These are phyloP conservation scores for Paraphysoderma sedebokerense DNA, from an alignment of 371 early-diverging fungal genomes.

Conservation along the genomic window DNA sequence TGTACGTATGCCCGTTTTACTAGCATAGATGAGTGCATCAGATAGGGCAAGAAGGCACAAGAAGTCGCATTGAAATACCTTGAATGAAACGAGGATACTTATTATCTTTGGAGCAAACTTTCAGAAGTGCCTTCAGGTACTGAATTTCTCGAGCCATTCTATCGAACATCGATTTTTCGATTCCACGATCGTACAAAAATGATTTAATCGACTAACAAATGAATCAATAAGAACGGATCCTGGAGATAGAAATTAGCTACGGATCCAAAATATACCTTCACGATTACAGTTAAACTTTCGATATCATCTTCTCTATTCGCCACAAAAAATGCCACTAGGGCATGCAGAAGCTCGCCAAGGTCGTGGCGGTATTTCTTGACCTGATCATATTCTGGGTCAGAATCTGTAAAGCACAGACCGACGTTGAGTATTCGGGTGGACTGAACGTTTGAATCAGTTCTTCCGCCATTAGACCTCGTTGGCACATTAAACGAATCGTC, in stretches of 20 bases:
- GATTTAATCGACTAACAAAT: constrained; percentile 19
- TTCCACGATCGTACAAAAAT: constrained; percentile 45
- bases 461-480: too few relatives aligned
- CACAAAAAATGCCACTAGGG: constrained; percentile 28
- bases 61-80: too few relatives aligned
- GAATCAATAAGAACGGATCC: neutral
- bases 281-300: constrained; percentile 44
- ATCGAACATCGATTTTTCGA: constrained; percentile 30
- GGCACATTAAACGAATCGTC: too few relatives aligned
- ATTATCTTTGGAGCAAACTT: too few relatives aligned
- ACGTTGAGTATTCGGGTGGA: too few relatives aligned
- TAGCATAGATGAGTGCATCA: too few relatives aligned
- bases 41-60: too few relatives aligned
- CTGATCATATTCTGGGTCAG: constrained; percentile 17
- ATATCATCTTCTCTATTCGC: constrained; percentile 50
- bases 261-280: constrained; percentile 16
- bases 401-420: constrained; percentile 40
- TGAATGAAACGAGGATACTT: too few relatives aligned
- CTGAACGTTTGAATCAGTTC: too few relatives aligned
- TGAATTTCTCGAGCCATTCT: too few relatives aligned
- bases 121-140: too few relatives aligned
- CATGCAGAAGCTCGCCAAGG: constrained; percentile 31
- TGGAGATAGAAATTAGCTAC: constrained; percentile 1
- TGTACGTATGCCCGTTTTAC: constrained; percentile 30
- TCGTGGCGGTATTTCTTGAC: constrained; percentile 25